Percentiles rank a stretch among this genome's conserved stretches.
These are phyloP conservation scores for Silene noctiflora DNA, from an alignment of 179 eudicot species.

Conservation along the genomic window DNA sequence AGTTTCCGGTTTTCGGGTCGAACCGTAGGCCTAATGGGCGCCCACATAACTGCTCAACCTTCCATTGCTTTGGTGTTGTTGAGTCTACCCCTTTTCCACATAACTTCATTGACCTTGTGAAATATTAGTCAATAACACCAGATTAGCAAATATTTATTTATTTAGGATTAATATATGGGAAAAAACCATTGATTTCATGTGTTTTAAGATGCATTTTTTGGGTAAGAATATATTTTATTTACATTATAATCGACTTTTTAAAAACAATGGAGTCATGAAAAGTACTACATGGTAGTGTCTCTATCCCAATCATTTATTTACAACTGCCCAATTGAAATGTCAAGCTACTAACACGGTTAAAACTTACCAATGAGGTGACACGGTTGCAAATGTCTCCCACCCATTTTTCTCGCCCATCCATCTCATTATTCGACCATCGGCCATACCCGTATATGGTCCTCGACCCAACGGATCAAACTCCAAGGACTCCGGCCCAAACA, in stretches of 20 bases:
- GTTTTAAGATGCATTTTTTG: too few species aligned
- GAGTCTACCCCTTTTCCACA: constrained; percentile 76
- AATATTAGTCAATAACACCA: background rate
- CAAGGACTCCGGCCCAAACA: constrained; percentile 80
- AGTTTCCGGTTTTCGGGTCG: constrained; percentile 49
- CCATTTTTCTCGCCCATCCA: constrained; percentile 67
- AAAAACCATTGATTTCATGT: too few species aligned
- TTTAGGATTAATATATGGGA: too few species aligned
- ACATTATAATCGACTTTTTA: too few species aligned
- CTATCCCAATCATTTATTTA: too few species aligned
- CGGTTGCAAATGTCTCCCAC: constrained; percentile 82
- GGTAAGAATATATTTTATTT: too few species aligned
- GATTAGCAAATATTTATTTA: background rate
- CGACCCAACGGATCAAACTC: constrained; percentile 67
- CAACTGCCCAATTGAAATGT: too few species aligned
- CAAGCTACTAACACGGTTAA: background rate
- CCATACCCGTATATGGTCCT: constrained; percentile 80
- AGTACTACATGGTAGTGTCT: too few species aligned
- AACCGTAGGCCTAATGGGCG: constrained; percentile 86
- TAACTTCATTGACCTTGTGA: constrained; percentile 56
- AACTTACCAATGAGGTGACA: constrained; percentile 59
- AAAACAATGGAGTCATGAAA: too few species aligned
- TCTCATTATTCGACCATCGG: constrained; percentile 74
- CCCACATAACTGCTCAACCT: constrained; percentile 58
- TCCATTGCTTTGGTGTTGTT: constrained; percentile 78